phyloP scores from a whole-genome alignment of 2,329 filamentous ascomycete genomes.

The Paecilomyces fulvus region DNA sequence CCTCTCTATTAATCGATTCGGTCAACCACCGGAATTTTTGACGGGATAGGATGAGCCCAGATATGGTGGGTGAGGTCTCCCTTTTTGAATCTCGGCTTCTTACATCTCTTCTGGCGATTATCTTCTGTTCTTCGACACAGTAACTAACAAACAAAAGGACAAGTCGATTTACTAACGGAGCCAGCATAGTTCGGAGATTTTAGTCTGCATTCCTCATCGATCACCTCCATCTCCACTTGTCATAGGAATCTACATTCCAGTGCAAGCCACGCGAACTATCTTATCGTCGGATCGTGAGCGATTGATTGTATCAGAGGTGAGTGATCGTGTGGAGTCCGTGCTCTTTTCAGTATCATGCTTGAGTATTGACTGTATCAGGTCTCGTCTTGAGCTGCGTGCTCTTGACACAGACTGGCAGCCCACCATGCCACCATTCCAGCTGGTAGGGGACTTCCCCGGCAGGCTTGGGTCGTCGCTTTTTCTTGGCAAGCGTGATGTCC shows the following conservation, averaged over 20 bases:
- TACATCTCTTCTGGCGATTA: neutral
- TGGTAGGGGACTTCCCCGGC: slow-evolving; percentile 14
- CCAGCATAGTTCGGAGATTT: neutral
- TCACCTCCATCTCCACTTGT: neutral
- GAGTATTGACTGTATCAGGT: neutral
- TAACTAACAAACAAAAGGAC: neutral
- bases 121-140: neutral
- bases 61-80: slow-evolving; percentile 1
- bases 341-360: neutral
- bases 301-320: neutral
- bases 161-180: neutral
- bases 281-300: neutral
- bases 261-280: neutral
- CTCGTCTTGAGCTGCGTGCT: slow-evolving; percentile 28
- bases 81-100: slow-evolving; percentile 8
- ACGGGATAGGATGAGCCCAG: neutral
- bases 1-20: slow-evolving; percentile 20
- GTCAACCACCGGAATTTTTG: slow-evolving; percentile 28
- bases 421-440: slow-evolving; percentile 23
- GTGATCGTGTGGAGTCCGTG: neutral
- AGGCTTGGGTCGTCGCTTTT: slow-evolving; percentile 8
- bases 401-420: slow-evolving; percentile 16
- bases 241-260: neutral
- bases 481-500: slow-evolving; percentile 4
- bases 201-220: slow-evolving; percentile 1